phyloP scores from a whole-genome alignment of 1,139 yeast species.

The Yamadazyma diddensiae region DNA sequence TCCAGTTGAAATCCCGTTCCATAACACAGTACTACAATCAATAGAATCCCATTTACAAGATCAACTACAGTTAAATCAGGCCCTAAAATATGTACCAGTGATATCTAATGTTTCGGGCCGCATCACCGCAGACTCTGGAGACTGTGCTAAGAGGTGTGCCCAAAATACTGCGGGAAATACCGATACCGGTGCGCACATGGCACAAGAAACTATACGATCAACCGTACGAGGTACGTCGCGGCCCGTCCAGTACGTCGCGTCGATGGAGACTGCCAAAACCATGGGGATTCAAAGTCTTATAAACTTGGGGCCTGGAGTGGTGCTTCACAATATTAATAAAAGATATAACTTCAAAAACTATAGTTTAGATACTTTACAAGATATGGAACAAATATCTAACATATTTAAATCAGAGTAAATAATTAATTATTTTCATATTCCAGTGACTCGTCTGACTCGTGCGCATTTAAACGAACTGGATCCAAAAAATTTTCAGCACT shows the following conservation, averaged over 20 bases:
- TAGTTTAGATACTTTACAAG: slow-evolving; percentile 7
- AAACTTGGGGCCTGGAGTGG: slow-evolving; percentile 40
- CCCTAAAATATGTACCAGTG: slow-evolving; percentile 8
- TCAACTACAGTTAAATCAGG: neutral
- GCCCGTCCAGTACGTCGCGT: slow-evolving; percentile 44
- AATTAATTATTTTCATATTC: neutral
- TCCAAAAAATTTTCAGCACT: slow-evolving; percentile 1
- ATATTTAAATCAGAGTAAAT: neutral
- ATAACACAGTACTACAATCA: slow-evolving; percentile 34
- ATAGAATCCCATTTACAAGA: slow-evolving; percentile 32
- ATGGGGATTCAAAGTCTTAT: slow-evolving; percentile 21
- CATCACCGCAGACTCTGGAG: slow-evolving; percentile 1
- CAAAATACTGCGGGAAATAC: too few species aligned
- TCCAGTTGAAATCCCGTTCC: slow-evolving; percentile 57
- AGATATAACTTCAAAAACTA: slow-evolving; percentile 13
- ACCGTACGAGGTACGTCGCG: slow-evolving; percentile 34
- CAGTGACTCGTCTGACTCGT: slow-evolving; percentile 3
- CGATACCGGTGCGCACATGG: too few species aligned
- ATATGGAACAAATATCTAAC: neutral
- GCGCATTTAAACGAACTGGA: slow-evolving; percentile 2
- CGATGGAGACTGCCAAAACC: slow-evolving; percentile 23
- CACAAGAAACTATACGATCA: too few species aligned
- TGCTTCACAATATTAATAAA: slow-evolving; percentile 24
- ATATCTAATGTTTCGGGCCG: slow-evolving; percentile 36
- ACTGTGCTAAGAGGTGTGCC: slow-evolving; percentile 2